Evolutionary conservation across 192 early-diverging fungal genomes (phyloP).

Genomic region (Gigaspora rosea): DNA sequence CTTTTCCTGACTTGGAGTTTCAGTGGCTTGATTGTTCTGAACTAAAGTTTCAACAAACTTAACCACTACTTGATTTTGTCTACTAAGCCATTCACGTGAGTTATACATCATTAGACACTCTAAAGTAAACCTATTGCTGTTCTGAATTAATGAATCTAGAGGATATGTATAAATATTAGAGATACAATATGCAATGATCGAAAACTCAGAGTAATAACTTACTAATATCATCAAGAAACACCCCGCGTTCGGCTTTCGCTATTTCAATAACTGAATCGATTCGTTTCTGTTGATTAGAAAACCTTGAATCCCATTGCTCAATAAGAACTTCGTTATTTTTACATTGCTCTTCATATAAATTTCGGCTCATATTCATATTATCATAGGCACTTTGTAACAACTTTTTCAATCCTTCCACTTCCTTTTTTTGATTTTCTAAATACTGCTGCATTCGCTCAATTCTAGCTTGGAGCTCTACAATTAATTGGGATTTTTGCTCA

Average conservation of each 20-base stretch:
- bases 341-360: constrained; percentile 22
- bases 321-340: constrained; percentile 16
- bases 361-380: neutral
- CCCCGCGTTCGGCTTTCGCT: no score
- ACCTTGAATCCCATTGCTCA: constrained; percentile 20
- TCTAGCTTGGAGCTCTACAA: neutral
- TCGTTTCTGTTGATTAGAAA: no score
- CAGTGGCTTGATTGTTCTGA: neutral
- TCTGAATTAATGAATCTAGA: constrained; percentile 7
- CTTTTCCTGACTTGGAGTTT: neutral
- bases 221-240: no score
- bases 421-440: constrained; percentile 4
- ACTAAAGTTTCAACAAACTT: no score
- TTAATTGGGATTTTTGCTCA: no score
- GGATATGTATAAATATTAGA: no score
- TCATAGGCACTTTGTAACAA: neutral
- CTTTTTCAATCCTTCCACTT: constrained; percentile 19
- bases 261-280: no score
- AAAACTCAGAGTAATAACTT: no score
- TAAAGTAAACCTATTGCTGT: constrained; percentile 16
- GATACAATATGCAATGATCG: no score
- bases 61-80: constrained; percentile 10
- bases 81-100: constrained; percentile 13
- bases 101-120: constrained; percentile 13
- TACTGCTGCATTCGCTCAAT: constrained; percentile 16